A percentile compares a stretch with the other conserved stretches of the same genome.
These are phyloP conservation scores for Euptelea pleiosperma DNA, from an alignment of 164 flowering plant species.

Conservation along the genomic window DNA sequence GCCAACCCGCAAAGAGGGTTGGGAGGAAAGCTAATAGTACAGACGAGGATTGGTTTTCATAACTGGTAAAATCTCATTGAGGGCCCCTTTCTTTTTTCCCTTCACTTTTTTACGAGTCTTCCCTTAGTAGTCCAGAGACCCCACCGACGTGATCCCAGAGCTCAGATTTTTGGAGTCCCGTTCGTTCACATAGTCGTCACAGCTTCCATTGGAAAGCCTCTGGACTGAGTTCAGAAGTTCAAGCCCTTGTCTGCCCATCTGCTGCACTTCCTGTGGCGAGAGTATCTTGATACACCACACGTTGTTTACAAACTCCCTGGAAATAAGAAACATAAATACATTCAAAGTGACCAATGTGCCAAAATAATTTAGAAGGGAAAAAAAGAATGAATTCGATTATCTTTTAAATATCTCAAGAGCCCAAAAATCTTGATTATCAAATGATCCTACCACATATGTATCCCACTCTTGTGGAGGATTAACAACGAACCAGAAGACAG, in stretches of 20 bases:
- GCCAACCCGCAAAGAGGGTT: not conserved
- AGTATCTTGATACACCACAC: conserved; percentile 90
- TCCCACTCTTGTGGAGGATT: too few relatives aligned
- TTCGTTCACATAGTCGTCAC: conserved; percentile 50
- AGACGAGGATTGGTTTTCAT: conserved; percentile 19
- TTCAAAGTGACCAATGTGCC: too few relatives aligned
- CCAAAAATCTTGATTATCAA: too few relatives aligned
- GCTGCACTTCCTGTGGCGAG: conserved; percentile 80
- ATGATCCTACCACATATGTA: too few relatives aligned
- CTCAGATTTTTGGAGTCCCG: conserved; percentile 53
- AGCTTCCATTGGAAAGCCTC: conserved; percentile 49
- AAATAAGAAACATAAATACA: not conserved
- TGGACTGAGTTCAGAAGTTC: conserved; percentile 64
- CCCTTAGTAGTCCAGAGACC: conserved; percentile 62
- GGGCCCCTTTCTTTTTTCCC: too few relatives aligned
- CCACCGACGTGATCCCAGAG: conserved; percentile 59
- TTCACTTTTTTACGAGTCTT: not conserved
- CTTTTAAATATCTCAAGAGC: too few relatives aligned
- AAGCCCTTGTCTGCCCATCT: conserved; percentile 68
- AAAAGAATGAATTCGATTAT: too few relatives aligned
- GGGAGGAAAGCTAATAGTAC: conserved; percentile 25
- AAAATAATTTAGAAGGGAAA: too few relatives aligned
- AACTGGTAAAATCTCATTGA: conserved; percentile 8
- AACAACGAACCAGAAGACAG: too few relatives aligned
- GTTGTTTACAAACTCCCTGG: conserved; percentile 87